These are phyloP conservation scores for Isoetes taiwanensis DNA, from an alignment of 75 land plant species.

Conservation along the genomic window DNA sequence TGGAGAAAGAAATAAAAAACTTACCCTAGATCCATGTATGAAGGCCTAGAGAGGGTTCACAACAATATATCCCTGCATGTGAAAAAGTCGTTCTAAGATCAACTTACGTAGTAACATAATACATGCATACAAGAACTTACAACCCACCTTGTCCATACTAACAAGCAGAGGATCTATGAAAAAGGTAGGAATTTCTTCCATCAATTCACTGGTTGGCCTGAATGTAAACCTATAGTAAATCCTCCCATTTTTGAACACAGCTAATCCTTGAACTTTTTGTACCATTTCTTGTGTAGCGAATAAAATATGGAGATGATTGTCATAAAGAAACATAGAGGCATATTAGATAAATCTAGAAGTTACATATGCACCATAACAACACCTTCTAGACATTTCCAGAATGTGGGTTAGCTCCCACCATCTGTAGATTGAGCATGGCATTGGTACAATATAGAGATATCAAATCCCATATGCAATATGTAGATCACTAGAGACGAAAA, in stretches of 20 bases:
- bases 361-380: too few species aligned
- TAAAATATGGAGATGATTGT: too few species aligned
- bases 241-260: slow-evolving; percentile 1
- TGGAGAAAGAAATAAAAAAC: neutral
- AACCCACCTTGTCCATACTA: neutral
- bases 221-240: neutral
- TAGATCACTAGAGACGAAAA: too few species aligned
- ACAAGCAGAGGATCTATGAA: neutral
- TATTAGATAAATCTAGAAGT: too few species aligned
- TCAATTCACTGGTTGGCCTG: neutral
- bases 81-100: neutral
- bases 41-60: neutral
- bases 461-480: too few species aligned
- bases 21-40: neutral
- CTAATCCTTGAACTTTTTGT: slow-evolving; percentile 3
- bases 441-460: too few species aligned
- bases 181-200: slow-evolving; percentile 3
- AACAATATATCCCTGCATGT: slow-evolving; percentile 1
- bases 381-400: too few species aligned
- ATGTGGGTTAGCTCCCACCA: too few species aligned
- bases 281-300: too few species aligned
- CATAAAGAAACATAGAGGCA: too few species aligned
- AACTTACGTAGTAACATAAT: neutral
- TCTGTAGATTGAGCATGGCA: too few species aligned
- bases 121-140: neutral